Percentiles rank a stretch among this genome's conserved stretches.
Evolutionary conservation across 192 early-diverging fungal species (phyloP).

Genomic region (Rhizophlyctis rosea): DNA sequence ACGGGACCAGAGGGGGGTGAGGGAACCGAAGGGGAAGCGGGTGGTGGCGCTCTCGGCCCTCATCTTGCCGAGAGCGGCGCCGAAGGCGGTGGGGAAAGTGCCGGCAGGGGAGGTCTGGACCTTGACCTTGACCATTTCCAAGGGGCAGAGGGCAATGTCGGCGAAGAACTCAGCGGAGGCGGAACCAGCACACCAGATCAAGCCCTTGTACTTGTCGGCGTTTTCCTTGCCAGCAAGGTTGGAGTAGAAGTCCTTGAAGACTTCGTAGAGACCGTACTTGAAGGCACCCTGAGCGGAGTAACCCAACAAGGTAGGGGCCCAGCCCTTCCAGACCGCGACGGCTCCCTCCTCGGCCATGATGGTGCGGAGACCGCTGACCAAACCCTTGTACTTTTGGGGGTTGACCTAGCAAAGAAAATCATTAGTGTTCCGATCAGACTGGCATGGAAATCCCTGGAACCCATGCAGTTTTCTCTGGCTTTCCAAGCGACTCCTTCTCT

Average conservation of each 20-base stretch:
- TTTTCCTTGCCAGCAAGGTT: conserved; percentile 50
- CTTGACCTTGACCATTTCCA: conserved; percentile 81
- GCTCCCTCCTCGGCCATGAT: conserved; percentile 64
- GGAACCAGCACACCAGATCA: conserved; percentile 51
- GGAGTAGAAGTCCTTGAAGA: conserved; percentile 78
- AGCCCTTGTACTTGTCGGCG: conserved; percentile 71
- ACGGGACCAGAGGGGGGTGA: conserved; percentile 73
- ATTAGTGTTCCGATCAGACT: not conserved
- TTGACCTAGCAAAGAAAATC: conserved; percentile 22
- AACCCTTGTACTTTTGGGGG: conserved; percentile 32
- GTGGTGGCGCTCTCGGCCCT: conserved; percentile 44
- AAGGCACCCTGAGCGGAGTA: conserved; percentile 82
- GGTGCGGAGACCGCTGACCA: conserved; percentile 37
- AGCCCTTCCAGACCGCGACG: conserved; percentile 71
- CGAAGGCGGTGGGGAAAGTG: conserved; percentile 65
- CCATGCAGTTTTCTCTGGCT: too few species aligned
- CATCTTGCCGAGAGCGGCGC: conserved; percentile 49
- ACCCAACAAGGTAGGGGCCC: conserved; percentile 71
- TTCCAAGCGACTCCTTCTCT: too few species aligned
- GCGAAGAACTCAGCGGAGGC: conserved; percentile 76
- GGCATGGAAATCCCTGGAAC: too few species aligned
- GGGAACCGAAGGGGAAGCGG: conserved; percentile 42
- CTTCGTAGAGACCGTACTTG: conserved; percentile 91
- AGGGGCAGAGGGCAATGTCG: conserved; percentile 76
- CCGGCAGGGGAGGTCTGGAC: conserved; percentile 72